A percentile compares a stretch with the other conserved stretches of the same genome.
These are phyloP conservation scores for Canna indica DNA, from an alignment of 176 grass and related monocot species.

Conservation along the genomic window DNA sequence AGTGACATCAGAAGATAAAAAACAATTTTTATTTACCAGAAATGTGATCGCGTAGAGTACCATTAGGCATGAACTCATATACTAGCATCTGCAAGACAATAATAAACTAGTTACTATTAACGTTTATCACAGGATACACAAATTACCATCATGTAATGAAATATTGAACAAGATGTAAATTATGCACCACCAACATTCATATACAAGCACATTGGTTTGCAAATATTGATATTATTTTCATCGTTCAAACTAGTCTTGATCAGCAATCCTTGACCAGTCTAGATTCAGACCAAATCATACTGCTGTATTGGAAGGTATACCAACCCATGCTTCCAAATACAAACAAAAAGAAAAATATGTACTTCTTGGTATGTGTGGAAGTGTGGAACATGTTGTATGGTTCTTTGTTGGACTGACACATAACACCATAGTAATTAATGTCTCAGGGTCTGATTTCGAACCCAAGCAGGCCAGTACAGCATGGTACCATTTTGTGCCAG, in stretches of 20 bases:
- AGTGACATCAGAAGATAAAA: background rate
- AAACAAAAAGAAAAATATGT: too few species aligned
- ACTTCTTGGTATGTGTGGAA: too few species aligned
- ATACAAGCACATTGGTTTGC: background rate
- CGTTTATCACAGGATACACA: background rate
- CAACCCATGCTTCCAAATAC: too few species aligned
- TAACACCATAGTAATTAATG: too few species aligned
- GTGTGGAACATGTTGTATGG: too few species aligned
- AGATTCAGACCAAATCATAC: too few species aligned
- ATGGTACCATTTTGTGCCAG: too few species aligned
- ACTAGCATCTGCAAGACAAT: conserved; percentile 58
- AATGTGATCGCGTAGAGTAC: conserved; percentile 56
- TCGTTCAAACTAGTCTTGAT: too few species aligned
- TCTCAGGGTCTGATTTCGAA: too few species aligned
- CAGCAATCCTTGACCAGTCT: too few species aligned
- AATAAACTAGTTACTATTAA: background rate
- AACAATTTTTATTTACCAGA: conserved; percentile 42
- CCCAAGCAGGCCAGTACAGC: background rate
- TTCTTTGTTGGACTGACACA: too few species aligned
- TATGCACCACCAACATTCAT: background rate
- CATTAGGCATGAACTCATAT: conserved; percentile 80
- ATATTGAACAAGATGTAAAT: background rate
- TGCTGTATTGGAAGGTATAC: too few species aligned
- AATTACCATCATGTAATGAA: background rate
- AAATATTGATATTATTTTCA: background rate